Evolutionary conservation across 805 yeast species (phyloP), one percentile per base, ranked within the genome.

Genomic region (Scheffersomyces ergatensis): DNA sequence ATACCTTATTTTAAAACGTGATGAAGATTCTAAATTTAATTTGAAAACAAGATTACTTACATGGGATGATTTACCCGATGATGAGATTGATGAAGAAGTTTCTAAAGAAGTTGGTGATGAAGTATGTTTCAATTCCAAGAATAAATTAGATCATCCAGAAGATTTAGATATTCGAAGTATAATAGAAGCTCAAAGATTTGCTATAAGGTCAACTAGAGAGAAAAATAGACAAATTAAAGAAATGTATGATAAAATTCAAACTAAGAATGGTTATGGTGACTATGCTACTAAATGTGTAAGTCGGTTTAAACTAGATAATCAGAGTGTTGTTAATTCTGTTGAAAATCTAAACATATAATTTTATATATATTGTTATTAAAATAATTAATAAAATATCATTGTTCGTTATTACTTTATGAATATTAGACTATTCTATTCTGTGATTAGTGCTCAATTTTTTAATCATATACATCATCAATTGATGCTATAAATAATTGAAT

Each of bases 1-100:
- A 48, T 82, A 86, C 58, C 70, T 90, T 31, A 78, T 84, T 24
- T 85, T 89, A 95, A 88, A 85, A 55, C 72, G 75, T 42, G 69
- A 74, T 41, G 62, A 57, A 5, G 65, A 66, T 4, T 68, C 68
- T 0, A 71, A 77, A 45, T 89, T 82, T 55, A 57, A 55, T 30
- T 65, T 89, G 39, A 65, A 76, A 48, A 84, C 92, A 0, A 76
- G 72, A 30, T 54, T 90, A 47, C 75, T 73, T 31, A 83, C 85
- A 20, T 89, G 96, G 96, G 80, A 78, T 38, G 72, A 74, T 12
- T n/a, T 29, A 14, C 57, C 55, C 5, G 72, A 64, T 21, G 59
- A 62, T 15, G 68, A 66, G 26, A 59, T 66, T 20, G 72, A 65
- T 29, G 55, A 54, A n/a, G 67, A 62, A 40, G 59, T 68, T 6